Percentiles rank a stretch among this genome's conserved stretches.
Conservation (phyloP, 768 basidiomycete species). For the Dentipellis fragilis region DNA sequence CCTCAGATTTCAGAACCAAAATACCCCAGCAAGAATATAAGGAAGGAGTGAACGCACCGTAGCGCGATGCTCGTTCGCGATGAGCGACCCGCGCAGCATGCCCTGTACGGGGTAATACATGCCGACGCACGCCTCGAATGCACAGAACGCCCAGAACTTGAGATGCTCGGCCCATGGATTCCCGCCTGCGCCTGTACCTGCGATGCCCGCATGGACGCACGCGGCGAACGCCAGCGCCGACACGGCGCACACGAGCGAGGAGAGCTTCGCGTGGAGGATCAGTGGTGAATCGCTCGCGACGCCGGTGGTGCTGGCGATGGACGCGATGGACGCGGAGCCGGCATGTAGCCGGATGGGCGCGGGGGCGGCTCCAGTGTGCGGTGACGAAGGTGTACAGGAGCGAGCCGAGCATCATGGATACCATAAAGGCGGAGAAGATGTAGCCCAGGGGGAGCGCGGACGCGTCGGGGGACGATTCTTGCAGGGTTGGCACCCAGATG, state of each 20-base stretch:
- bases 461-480: constrained; percentile 40
- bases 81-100: constrained; percentile 55
- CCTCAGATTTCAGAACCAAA: not conserved
- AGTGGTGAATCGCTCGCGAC: constrained; percentile 30
- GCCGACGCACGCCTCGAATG: constrained; percentile 69
- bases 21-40: not conserved
- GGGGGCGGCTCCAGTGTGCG: constrained; percentile 16
- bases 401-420: constrained; percentile 76
- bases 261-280: constrained; percentile 56
- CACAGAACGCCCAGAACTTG: constrained; percentile 66
- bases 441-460: constrained; percentile 57
- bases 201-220: constrained; percentile 29
- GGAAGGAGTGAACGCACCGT: constrained; percentile 37
- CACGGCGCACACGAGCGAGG: constrained; percentile 49
- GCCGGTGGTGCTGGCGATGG: not conserved
- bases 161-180: constrained; percentile 28
- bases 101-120: constrained; percentile 77
- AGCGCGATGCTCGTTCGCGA: constrained; percentile 64
- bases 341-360: constrained; percentile 11
- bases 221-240: constrained; percentile 46
- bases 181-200: not conserved
- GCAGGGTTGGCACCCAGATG: constrained; percentile 70
- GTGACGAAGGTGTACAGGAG: constrained; percentile 49
- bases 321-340: constrained; percentile 2
- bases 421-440: constrained; percentile 76